Base-by-base conservation (phyloP, 495 filamentous ascomycete genomes). In the Penicillium fimorum region DNA sequence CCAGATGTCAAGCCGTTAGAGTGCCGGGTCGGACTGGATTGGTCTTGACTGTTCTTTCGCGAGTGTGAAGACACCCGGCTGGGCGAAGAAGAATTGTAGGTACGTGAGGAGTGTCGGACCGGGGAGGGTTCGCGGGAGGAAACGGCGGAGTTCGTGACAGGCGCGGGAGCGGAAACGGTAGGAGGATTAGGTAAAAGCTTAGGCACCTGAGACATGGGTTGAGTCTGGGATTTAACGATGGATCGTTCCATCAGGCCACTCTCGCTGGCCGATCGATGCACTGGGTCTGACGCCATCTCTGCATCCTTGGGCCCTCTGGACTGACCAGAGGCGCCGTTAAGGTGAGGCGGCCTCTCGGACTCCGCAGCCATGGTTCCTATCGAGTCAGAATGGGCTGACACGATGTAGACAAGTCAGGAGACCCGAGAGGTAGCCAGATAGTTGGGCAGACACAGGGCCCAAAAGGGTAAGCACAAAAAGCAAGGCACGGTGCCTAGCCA, bases 1-100 rank as follows among this genome's bases (percentile, higher is more conserved):
- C 43, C 76, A 47, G 63, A 62, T 32, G 58, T 68, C 4, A 71
- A 62, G 37, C 67, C 73, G 65, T 73, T 80, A 56, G 76, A 65
- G 18, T 73, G 38, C 63, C 88, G 80, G 53, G 75, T 76, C 2
- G 90, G 90, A 60, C 86, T 91, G 37, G 24, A 44, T 47, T 78
- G 72, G 51, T 92, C 89, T 56, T 86, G 81, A 53, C 80, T 78
- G 68, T 84, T 86, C 72, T 89, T 90, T 61, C 87, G 82, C 48
- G 88, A 87, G 57, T 82, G 76, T 47, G 79, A 75, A 12, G 74
- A 60, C 5, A 68, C 55, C 51, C 73, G 65, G 35, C 64, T 63
- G 27, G 58, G 60, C 7, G 70, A 61, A 18, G 63, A 63, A 17
- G 71, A 64, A 56, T 68, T 72, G 60, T 53, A 62, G 15, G 65